Conservation (phyloP, 257 asterid genomes). For the Solanum chiquidenum region DNA sequence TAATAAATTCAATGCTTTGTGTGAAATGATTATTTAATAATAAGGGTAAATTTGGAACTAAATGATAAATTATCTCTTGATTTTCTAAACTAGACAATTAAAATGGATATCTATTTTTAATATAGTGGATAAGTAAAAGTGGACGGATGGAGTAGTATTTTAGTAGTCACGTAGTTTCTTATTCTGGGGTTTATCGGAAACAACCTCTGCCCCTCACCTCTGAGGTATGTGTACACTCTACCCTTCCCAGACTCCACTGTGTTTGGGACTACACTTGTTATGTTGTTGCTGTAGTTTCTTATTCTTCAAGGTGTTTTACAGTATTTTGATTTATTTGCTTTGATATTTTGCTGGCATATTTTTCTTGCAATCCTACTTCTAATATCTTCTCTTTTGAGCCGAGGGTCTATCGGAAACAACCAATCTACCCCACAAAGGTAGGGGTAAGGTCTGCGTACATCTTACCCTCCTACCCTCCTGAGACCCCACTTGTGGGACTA, state of each 20-base stretch:
- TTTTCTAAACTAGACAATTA: background rate
- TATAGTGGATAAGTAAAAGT: background rate
- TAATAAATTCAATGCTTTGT: background rate
- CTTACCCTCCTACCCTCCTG: background rate
- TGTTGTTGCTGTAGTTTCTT: background rate
- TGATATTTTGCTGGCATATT: background rate
- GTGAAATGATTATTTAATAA: background rate
- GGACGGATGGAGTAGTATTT: background rate
- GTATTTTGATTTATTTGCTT: background rate
- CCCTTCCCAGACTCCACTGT: background rate
- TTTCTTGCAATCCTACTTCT: background rate
- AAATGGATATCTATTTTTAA: background rate
- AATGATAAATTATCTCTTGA: background rate
- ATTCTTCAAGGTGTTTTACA: background rate
- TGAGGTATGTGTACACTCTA: background rate
- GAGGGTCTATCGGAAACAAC: background rate
- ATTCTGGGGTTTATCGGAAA: background rate
- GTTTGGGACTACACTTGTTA: background rate
- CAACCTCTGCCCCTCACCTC: background rate
- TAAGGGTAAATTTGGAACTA: background rate
- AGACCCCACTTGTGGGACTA: background rate
- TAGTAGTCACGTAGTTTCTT: background rate
- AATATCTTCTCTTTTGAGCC: background rate
- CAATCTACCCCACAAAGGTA: background rate
- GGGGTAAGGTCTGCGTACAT: background rate